phyloP scores from a whole-genome alignment of 106 monocot genomes.

The Dendrobium nobile region DNA sequence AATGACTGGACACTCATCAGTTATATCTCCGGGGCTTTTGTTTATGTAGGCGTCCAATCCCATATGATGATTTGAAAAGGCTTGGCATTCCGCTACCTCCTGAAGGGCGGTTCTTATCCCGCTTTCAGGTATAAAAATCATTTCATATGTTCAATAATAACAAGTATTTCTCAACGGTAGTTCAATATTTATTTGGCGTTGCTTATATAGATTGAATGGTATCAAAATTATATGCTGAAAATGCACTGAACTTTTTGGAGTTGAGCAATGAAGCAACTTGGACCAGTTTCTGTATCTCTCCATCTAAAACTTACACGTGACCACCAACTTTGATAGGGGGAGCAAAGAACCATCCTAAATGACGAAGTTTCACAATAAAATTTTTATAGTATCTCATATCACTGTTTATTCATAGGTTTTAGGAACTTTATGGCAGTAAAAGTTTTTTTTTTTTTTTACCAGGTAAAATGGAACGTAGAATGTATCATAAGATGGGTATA shows the following conservation, averaged over 20 bases:
- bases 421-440: no score
- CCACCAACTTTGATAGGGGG: no score
- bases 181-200: no score
- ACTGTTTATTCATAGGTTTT: no score
- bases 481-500: no score
- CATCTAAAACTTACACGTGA: neutral
- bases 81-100: slow-evolving; percentile 92
- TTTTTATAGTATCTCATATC: no score
- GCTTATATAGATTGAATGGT: neutral
- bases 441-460: no score
- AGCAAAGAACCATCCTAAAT: no score
- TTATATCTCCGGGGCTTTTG: neutral
- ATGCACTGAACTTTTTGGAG: neutral
- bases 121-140: slow-evolving; percentile 50
- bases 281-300: neutral
- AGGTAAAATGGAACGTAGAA: no score
- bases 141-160: neutral
- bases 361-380: no score
- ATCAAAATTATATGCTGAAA: neutral
- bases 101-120: slow-evolving; percentile 73
- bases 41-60: slow-evolving; percentile 65
- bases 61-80: slow-evolving; percentile 78
- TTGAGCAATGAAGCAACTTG: neutral
- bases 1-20: neutral
- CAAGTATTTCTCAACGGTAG: neutral